Conservation (phyloP, 371 early-diverging fungal species). For the Mucor plumbeus region DNA sequence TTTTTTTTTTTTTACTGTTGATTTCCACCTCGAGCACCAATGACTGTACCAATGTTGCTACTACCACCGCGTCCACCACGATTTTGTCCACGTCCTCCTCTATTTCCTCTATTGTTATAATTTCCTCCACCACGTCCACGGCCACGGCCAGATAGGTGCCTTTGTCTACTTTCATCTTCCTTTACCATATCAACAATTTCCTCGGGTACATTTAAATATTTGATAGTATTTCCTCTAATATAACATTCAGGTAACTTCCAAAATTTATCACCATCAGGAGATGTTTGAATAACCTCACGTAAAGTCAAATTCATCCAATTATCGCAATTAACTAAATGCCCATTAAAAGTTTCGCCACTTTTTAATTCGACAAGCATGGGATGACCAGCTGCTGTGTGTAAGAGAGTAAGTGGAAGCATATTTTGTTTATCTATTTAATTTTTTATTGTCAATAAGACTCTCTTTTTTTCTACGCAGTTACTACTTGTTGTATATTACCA, state of each 20-base stretch:
- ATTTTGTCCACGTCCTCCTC: slow-evolving; percentile 50
- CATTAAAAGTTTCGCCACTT: slow-evolving; percentile 97
- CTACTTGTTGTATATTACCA: not conserved
- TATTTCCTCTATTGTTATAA: slow-evolving; percentile 40
- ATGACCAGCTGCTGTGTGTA: slow-evolving; percentile 89
- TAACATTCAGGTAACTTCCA: slow-evolving; percentile 92
- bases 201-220: slow-evolving; percentile 93
- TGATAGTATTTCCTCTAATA: slow-evolving; percentile 93
- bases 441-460: not conserved
- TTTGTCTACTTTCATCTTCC: slow-evolving; percentile 63
- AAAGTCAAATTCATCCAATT: slow-evolving; percentile 98
- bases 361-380: slow-evolving; percentile 98
- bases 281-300: slow-evolving; percentile 94
- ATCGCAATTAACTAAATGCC: slow-evolving; percentile 96
- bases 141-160: slow-evolving; percentile 57
- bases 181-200: slow-evolving; percentile 92
- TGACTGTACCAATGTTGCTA: slow-evolving; percentile 5
- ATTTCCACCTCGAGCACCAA: slow-evolving; percentile 24
- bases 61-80: slow-evolving; percentile 21
- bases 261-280: slow-evolving; percentile 91
- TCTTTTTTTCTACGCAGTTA: not conserved
- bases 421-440: not conserved
- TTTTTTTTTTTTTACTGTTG: not conserved
- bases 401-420: slow-evolving; percentile 89
- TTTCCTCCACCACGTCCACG: slow-evolving; percentile 59